These are phyloP conservation scores for Hawksworthiomyces lignivorus DNA, from an alignment of 2,329 filamentous ascomycete genomes.

Conservation along the genomic window DNA sequence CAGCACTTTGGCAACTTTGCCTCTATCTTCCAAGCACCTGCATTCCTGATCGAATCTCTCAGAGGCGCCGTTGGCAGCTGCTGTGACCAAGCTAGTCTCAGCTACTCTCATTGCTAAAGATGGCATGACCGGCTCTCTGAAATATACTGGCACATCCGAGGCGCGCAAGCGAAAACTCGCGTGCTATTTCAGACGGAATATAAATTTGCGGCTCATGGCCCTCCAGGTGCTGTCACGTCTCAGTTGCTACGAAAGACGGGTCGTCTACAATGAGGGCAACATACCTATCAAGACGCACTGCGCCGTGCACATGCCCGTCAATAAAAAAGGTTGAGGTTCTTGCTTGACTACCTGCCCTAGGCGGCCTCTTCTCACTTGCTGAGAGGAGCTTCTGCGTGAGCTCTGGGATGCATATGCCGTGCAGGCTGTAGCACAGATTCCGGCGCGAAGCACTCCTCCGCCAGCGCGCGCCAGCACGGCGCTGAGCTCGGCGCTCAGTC, in stretches of 20 bases:
- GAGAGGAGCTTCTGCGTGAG: slow-evolving; percentile 5
- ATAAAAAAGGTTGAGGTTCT: slow-evolving; percentile 17
- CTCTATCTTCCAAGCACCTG: not conserved
- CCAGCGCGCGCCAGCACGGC: slow-evolving; percentile 12
- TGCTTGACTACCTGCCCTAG: slow-evolving; percentile 3
- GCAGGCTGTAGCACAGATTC: slow-evolving; percentile 14
- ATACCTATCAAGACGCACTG: slow-evolving; percentile 13
- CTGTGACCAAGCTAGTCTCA: slow-evolving; percentile 6
- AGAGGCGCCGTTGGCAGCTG: not conserved
- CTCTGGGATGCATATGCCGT: slow-evolving; percentile 7
- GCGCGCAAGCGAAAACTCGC: slow-evolving; percentile 9
- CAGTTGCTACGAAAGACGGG: slow-evolving; percentile 11
- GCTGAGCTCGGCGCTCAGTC: slow-evolving; percentile 14
- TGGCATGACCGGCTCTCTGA: slow-evolving; percentile 16
- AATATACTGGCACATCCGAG: slow-evolving; percentile 12
- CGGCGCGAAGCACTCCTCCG: slow-evolving; percentile 16
- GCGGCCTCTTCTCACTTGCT: not conserved
- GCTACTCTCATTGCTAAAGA: slow-evolving; percentile 12
- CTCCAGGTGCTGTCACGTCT: slow-evolving; percentile 8
- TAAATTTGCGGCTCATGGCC: slow-evolving; percentile 10
- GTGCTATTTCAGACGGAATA: slow-evolving; percentile 12
- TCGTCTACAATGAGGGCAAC: slow-evolving; percentile 16
- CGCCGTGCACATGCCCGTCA: slow-evolving; percentile 17
- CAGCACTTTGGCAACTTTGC: not conserved
- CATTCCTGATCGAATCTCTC: not conserved